Base-by-base conservation (phyloP, 345 rosid genomes). In the Syzygium oleosum region DNA sequence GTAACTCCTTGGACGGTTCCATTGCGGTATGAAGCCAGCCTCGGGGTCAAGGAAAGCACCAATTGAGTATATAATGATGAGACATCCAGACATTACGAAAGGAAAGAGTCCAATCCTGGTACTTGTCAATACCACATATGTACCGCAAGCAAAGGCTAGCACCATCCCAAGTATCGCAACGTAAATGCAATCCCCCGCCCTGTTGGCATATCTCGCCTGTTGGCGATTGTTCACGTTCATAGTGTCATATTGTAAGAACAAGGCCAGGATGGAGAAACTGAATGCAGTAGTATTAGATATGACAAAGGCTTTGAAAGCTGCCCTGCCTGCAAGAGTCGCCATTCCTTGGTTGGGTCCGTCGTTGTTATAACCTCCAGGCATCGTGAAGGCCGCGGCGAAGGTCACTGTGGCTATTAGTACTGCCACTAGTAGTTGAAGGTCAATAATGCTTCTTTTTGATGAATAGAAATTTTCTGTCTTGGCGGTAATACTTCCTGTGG, bases 191-290 rank as follows among this genome's bases (percentile, higher is more conserved):
- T 0, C 1, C 10, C 0, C 5, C 2, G 2, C 27, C 12, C 3
- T 0, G 61, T 1, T 5, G 27, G 27, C 6, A 5, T 56, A 56
- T 23, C 61, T 23, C 27, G 4, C 29, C 29, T 10, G n/a, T 4
- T 4, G 63, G 65, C 14, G 15, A 58, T 12, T 2, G 0, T 31
- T 4, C 13, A 0, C 0, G 13, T 5, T 0, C 25, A 0, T 0
- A 25, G 7, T 5, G 0, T 25, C 0, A 3, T 0, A 5, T 59
- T 59, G 73, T 14, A 61, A 1, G 38, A 1, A 0, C 13, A 61
- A 5, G 13, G 73, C 38, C 38, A n/a, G 1, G 0, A 13, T 6
- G 0, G 73, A 61, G 2, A 61, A n/a, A 1, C 38, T 4, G 73
- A 61, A 61, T 0, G 73, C 73, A 0, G 1, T n/a, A 6, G 4